A percentile compares a stretch with the other conserved stretches of the same genome.
Evolutionary conservation across 345 rosid genomes (phyloP).

Genomic region (Citrus reticulata): DNA sequence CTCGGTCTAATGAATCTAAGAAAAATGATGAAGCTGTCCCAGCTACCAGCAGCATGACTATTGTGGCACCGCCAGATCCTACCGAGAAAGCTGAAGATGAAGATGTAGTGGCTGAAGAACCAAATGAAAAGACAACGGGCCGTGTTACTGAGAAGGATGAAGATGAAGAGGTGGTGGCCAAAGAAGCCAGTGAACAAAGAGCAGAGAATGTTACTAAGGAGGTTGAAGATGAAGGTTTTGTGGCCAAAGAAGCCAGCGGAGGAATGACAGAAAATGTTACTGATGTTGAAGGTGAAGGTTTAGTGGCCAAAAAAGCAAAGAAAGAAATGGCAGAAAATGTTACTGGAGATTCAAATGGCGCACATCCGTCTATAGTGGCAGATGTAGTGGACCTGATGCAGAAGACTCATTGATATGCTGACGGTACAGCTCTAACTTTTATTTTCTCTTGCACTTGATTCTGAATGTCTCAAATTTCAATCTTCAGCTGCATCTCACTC

Average conservation of each 20-base stretch:
- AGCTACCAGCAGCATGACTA: not conserved
- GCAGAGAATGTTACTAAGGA: not conserved
- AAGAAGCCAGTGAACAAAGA: not conserved
- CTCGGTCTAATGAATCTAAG: conserved; percentile 19
- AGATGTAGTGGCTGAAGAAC: not conserved
- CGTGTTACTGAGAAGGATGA: not conserved
- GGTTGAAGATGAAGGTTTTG: not conserved
- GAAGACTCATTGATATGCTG: not conserved
- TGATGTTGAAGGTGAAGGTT: not conserved
- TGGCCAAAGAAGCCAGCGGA: not conserved
- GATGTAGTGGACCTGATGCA: not conserved
- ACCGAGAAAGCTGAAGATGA: not conserved
- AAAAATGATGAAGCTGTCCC: conserved; percentile 3
- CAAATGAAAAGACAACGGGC: not conserved
- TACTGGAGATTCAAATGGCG: not conserved
- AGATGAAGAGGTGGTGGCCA: not conserved
- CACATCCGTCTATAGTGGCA: not conserved
- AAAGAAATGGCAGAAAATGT: not conserved
- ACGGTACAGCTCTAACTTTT: not conserved
- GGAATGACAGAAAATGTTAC: not conserved
- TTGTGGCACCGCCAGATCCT: not conserved
- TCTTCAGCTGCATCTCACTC: not conserved
- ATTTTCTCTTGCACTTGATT: not conserved
- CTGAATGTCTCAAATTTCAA: not conserved
- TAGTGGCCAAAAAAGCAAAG: not conserved